Percentiles rank a stretch among this genome's conserved stretches.
phyloP scores from a whole-genome alignment of 2,329 filamentous ascomycete genomes.

The Mycosphaerella arachidis region DNA sequence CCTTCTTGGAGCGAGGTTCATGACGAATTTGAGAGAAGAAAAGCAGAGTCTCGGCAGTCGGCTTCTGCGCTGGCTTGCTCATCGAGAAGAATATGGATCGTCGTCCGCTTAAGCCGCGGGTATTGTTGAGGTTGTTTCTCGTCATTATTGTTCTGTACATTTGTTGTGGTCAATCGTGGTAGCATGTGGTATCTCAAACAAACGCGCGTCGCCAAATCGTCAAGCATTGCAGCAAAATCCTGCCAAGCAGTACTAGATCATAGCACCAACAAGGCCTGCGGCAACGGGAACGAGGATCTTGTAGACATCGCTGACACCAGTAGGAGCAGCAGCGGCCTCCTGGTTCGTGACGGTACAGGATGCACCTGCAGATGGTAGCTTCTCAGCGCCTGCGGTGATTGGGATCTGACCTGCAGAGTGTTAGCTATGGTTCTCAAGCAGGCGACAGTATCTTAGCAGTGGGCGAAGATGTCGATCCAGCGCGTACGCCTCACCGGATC shows the following conservation, averaged over 20 bases:
- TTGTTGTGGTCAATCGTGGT: background rate
- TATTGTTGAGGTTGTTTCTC: background rate
- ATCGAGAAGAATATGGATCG: background rate
- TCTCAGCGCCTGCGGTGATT: conserved; percentile 17
- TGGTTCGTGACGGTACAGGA: conserved; percentile 5
- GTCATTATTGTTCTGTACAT: background rate
- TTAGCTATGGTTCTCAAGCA: no score
- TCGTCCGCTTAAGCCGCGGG: no score
- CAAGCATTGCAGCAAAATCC: background rate
- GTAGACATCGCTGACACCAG: conserved; percentile 12
- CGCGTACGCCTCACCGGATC: no score
- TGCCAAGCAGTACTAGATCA: background rate
- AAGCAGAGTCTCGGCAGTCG: background rate
- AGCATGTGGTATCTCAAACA: background rate
- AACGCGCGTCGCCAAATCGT: background rate
- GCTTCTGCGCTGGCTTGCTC: background rate
- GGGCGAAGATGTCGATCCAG: no score
- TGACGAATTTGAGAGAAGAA: background rate
- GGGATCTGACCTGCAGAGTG: background rate
- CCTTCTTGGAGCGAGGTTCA: background rate
- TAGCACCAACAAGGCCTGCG: conserved; percentile 4
- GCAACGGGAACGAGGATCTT: conserved; percentile 17
- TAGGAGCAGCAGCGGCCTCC: conserved; percentile 8
- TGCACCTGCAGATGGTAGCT: conserved; percentile 6
- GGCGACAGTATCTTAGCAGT: no score